These are phyloP conservation scores for Ulota crispa DNA, from an alignment of 225 moss, liverwort and hornwort species.

Conservation along the genomic window DNA sequence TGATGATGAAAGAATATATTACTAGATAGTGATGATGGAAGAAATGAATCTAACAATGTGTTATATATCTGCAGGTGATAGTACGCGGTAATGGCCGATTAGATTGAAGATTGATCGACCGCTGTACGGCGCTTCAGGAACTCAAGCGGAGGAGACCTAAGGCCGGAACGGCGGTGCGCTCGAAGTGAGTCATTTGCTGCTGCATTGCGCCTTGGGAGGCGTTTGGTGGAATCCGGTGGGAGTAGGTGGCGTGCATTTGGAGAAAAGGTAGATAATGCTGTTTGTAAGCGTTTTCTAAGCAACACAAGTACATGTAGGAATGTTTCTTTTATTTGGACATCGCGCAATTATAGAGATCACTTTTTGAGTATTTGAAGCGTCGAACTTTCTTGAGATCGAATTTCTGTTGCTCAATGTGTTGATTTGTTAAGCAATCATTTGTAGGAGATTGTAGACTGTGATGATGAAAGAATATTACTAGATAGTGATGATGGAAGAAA, in stretches of 20 bases:
- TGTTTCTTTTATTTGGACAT: too few species aligned
- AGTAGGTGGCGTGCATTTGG: neutral
- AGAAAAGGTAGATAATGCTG: neutral
- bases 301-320: too few species aligned
- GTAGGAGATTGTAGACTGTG: neutral
- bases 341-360: too few species aligned
- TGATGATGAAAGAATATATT: too few species aligned
- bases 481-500: neutral
- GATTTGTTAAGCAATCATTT: neutral
- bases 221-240: neutral
- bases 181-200: too few species aligned
- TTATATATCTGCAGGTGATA: neutral
- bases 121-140: too few species aligned
- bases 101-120: neutral
- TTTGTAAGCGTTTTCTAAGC: neutral
- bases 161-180: too few species aligned
- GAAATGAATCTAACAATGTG: neutral
- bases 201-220: neutral
- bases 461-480: neutral
- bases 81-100: neutral
- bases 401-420: neutral
- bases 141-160: too few species aligned
- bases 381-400: too few species aligned
- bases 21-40: neutral
- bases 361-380: too few species aligned